Evolutionary conservation across 139 green algal species (phyloP).

Genomic region (Mesotaenium endlicherianum): DNA sequence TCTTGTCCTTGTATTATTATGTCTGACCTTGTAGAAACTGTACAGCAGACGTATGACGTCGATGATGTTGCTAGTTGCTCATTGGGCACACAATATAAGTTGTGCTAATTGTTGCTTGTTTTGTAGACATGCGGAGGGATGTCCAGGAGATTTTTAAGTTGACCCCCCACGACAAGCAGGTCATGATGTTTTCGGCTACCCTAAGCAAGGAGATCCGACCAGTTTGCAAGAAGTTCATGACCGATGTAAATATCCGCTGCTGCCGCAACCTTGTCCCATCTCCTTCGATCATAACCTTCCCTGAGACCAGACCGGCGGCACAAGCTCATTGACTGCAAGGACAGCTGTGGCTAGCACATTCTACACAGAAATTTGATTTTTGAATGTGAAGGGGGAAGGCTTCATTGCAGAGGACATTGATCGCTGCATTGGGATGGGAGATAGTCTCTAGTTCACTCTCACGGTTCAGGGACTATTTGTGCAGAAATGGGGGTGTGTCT

Average conservation of each 20-base stretch:
- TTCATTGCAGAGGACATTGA: too few species aligned
- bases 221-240: constrained; percentile 99
- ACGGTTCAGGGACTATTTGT: too few species aligned
- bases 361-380: too few species aligned
- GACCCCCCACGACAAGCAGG: constrained; percentile 98
- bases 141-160: constrained; percentile 98
- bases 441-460: too few species aligned
- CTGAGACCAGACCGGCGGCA: neutral
- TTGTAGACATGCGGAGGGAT: constrained; percentile 91
- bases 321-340: neutral
- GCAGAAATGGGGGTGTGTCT: too few species aligned
- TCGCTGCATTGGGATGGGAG: too few species aligned
- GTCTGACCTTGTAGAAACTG: too few species aligned
- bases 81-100: too few species aligned
- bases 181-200: constrained; percentile 99
- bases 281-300: neutral
- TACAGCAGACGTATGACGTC: too few species aligned
- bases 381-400: too few species aligned
- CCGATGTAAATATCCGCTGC: constrained; percentile 61
- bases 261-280: neutral
- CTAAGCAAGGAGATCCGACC: constrained; percentile 86
- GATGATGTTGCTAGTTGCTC: too few species aligned
- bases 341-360: neutral
- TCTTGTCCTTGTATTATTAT: too few species aligned
- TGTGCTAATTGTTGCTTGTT: constrained; percentile 7